A percentile compares a stretch with the other conserved stretches of the same genome.
These are phyloP conservation scores for Ustilago crameri DNA, from an alignment of 1,284 basidiomycete genomes.

Conservation along the genomic window DNA sequence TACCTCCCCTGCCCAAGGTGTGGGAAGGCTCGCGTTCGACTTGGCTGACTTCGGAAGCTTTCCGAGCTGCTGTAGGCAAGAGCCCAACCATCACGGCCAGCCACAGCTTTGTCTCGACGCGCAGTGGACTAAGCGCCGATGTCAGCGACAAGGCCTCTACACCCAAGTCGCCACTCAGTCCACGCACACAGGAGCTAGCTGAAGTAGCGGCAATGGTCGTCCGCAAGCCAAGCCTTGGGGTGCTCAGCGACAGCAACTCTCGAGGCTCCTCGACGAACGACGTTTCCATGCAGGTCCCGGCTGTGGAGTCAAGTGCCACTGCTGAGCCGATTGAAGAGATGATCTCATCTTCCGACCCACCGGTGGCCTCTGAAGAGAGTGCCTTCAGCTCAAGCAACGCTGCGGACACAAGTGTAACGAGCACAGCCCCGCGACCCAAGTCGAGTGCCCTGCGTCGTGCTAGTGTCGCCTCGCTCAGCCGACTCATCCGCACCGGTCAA, in stretches of 20 bases:
- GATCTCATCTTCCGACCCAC: constrained; percentile 12
- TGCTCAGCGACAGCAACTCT: constrained; percentile 24
- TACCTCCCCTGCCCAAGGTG: constrained; percentile 94
- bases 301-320: no score
- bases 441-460: constrained; percentile 31
- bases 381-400: constrained; percentile 1
- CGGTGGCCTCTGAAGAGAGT: not conserved
- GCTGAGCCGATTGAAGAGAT: constrained; percentile 35
- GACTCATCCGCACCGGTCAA: constrained; percentile 30
- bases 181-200: constrained; percentile 40
- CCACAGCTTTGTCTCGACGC: constrained; percentile 35
- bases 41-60: constrained; percentile 64
- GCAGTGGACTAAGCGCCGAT: constrained; percentile 31
- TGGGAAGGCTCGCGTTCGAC: constrained; percentile 79
- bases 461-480: constrained; percentile 32
- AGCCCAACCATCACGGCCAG: constrained; percentile 27
- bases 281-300: constrained; percentile 25
- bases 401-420: constrained; percentile 1
- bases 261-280: constrained; percentile 31
- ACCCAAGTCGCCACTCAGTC: constrained; percentile 45
- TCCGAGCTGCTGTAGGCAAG: constrained; percentile 25
- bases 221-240: constrained; percentile 21
- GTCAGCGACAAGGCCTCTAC: constrained; percentile 32
- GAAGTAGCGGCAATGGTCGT: constrained; percentile 41
- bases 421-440: constrained; percentile 11